Evolutionary conservation across 345 rosid genomes (phyloP).

Genomic region (Arabidopsis thaliana): DNA sequence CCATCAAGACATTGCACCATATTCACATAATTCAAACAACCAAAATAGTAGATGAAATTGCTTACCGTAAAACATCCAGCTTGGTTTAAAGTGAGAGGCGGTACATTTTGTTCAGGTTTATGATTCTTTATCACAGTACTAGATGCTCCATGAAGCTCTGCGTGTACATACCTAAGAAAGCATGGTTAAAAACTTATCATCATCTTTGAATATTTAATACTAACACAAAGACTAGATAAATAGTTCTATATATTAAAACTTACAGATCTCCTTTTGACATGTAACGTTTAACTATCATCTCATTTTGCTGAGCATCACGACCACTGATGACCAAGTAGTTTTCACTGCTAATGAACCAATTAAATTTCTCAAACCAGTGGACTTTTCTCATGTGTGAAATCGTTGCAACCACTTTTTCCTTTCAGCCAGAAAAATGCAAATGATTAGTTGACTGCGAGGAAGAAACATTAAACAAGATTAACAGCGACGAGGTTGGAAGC

Average conservation of each 20-base stretch:
- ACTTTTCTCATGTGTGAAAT: slow-evolving; percentile 95
- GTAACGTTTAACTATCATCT: slow-evolving; percentile 97
- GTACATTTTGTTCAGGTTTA: slow-evolving; percentile 83
- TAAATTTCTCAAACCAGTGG: slow-evolving; percentile 99
- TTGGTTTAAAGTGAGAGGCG: slow-evolving; percentile 96
- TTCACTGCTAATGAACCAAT: slow-evolving; percentile 98
- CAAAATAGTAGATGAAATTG: slow-evolving; percentile 3
- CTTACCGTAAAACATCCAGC: slow-evolving; percentile 95
- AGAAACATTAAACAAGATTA: slow-evolving; percentile 18
- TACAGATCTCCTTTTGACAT: slow-evolving; percentile 98
- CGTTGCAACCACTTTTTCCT: slow-evolving; percentile 90
- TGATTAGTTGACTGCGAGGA: neutral
- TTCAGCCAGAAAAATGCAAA: slow-evolving; percentile 38
- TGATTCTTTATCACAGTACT: slow-evolving; percentile 97
- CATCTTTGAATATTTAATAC: slow-evolving; percentile 5
- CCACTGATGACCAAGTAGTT: slow-evolving; percentile 94
- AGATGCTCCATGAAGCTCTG: slow-evolving; percentile 97
- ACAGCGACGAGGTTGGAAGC: slow-evolving; percentile 23
- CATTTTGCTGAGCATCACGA: slow-evolving; percentile 98
- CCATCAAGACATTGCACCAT: slow-evolving; percentile 25
- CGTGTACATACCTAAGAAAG: slow-evolving; percentile 81
- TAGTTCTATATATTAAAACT: slow-evolving; percentile 43
- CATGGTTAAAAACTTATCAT: slow-evolving; percentile 11
- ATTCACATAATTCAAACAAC: slow-evolving; percentile 11
- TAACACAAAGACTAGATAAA: slow-evolving; percentile 18